A percentile compares a stretch with the other conserved stretches of the same genome.
These are phyloP conservation scores for Pachyrhizus erosus DNA, from an alignment of 306 rosid species.

Conservation along the genomic window DNA sequence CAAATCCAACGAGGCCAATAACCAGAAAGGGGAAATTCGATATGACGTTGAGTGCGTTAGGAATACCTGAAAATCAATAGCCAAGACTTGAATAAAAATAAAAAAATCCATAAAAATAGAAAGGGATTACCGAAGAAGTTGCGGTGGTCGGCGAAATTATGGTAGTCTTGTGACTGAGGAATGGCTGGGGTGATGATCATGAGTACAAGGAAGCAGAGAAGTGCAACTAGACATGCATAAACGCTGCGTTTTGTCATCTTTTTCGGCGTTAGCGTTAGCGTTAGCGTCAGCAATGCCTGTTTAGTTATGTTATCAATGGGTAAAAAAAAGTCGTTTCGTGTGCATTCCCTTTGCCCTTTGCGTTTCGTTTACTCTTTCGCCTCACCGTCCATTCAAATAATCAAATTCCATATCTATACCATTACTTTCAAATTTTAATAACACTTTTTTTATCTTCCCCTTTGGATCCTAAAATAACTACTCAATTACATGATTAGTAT, in stretches of 20 bases:
- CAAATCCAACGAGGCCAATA: constrained; percentile 73
- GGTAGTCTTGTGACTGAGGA: constrained; percentile 82
- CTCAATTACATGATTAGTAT: too few relatives aligned
- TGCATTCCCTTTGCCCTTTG: too few relatives aligned
- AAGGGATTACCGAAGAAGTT: constrained; percentile 62
- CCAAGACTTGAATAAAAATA: neutral
- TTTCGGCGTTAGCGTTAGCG: too few relatives aligned
- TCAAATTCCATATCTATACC: too few relatives aligned
- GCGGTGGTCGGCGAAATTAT: constrained; percentile 88
- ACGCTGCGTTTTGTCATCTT: constrained; percentile 60
- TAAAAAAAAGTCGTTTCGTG: too few relatives aligned
- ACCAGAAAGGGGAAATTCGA: constrained; percentile 89
- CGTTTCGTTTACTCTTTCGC: too few relatives aligned
- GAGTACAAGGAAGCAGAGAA: constrained; percentile 65
- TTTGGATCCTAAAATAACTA: too few relatives aligned
- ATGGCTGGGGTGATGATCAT: constrained; percentile 83
- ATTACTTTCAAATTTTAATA: too few relatives aligned
- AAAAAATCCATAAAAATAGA: neutral
- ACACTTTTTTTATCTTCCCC: too few relatives aligned
- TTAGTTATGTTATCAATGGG: too few relatives aligned
- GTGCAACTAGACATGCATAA: constrained; percentile 61
- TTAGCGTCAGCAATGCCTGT: too few relatives aligned
- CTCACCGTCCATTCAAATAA: too few relatives aligned
- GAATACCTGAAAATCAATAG: constrained; percentile 65
- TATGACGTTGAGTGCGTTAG: constrained; percentile 79